These are phyloP conservation scores for Prototheca wickerhamii DNA, from an alignment of 163 green algal genomes.

Conservation along the genomic window DNA sequence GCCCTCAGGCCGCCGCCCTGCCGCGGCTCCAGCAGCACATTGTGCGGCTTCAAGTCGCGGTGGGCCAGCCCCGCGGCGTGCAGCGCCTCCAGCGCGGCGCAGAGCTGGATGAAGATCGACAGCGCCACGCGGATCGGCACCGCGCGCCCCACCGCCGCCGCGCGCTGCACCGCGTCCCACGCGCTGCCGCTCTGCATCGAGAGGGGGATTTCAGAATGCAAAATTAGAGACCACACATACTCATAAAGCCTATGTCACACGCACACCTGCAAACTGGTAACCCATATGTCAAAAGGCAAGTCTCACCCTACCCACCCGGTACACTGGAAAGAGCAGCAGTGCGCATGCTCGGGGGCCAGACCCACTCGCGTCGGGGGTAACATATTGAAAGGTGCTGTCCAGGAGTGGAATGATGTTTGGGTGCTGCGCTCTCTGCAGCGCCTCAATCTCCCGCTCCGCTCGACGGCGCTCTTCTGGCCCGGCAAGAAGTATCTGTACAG, in stretches of 20 bases:
- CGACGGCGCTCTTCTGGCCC: conserved; percentile 39
- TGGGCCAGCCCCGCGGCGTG: conserved; percentile 54
- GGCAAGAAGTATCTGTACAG: conserved; percentile 47
- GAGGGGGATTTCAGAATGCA: conserved; percentile 1
- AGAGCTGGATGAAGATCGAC: conserved; percentile 41
- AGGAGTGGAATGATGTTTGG: conserved; percentile 62
- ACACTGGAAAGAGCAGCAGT: conserved; percentile 65
- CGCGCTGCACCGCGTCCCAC: neutral
- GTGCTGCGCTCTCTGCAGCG: conserved; percentile 51
- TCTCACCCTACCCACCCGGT: conserved; percentile 17
- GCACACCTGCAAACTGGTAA: too few species aligned
- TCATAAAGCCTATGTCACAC: too few species aligned
- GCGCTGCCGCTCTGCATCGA: neutral
- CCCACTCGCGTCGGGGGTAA: conserved; percentile 12
- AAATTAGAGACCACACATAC: neutral
- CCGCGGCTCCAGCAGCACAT: conserved; percentile 46
- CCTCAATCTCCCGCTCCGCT: conserved; percentile 46
- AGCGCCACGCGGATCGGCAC: neutral
- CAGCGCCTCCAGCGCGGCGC: conserved; percentile 53
- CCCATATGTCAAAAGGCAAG: too few species aligned
- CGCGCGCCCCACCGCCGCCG: neutral
- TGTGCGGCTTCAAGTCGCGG: conserved; percentile 84
- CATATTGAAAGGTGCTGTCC: conserved; percentile 24
- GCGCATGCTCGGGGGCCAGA: conserved; percentile 39
- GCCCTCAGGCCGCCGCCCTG: neutral